Conservation (phyloP, 116 monocot species). For the Dioscorea cayenensis region DNA sequence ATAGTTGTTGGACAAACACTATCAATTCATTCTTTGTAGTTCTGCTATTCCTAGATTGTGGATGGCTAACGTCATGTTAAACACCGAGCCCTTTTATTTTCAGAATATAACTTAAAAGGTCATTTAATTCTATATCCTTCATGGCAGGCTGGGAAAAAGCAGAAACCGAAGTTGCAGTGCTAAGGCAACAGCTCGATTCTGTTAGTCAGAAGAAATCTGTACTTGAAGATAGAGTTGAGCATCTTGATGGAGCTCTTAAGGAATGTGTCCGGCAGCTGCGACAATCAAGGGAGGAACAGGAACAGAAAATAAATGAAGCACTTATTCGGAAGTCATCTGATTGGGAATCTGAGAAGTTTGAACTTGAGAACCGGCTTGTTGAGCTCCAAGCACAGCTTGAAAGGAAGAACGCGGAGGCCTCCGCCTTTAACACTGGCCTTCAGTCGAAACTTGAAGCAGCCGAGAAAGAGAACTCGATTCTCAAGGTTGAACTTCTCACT, state of each 20-base stretch:
- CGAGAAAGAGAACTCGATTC: slow-evolving; percentile 32
- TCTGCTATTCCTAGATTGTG: no score
- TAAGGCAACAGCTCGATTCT: slow-evolving; percentile 45
- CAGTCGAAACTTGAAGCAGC: slow-evolving; percentile 21
- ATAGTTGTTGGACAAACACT: no score
- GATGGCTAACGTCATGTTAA: no score
- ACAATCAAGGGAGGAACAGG: slow-evolving; percentile 44
- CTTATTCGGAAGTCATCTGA: slow-evolving; percentile 20
- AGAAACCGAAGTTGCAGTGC: slow-evolving; percentile 37
- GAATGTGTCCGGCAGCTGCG: slow-evolving; percentile 55
- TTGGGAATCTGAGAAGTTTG: slow-evolving; percentile 36
- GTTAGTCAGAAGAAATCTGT: slow-evolving; percentile 23
- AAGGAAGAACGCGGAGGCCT: slow-evolving; percentile 12
- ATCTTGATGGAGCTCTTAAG: slow-evolving; percentile 56
- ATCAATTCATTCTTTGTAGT: no score
- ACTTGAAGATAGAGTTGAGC: slow-evolving; percentile 29
- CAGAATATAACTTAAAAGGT: neutral
- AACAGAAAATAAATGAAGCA: slow-evolving; percentile 27
- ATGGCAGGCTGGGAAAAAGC: slow-evolving; percentile 61
- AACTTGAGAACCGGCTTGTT: slow-evolving; percentile 26
- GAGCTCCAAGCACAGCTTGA: slow-evolving; percentile 33
- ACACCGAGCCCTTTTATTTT: no score
- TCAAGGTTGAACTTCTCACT: slow-evolving; percentile 32
- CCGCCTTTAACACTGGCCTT: slow-evolving; percentile 14
- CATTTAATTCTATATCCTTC: neutral